These are phyloP conservation scores for Chlorella sp. DNA, from an alignment of 139 green algal genomes.

Conservation along the genomic window DNA sequence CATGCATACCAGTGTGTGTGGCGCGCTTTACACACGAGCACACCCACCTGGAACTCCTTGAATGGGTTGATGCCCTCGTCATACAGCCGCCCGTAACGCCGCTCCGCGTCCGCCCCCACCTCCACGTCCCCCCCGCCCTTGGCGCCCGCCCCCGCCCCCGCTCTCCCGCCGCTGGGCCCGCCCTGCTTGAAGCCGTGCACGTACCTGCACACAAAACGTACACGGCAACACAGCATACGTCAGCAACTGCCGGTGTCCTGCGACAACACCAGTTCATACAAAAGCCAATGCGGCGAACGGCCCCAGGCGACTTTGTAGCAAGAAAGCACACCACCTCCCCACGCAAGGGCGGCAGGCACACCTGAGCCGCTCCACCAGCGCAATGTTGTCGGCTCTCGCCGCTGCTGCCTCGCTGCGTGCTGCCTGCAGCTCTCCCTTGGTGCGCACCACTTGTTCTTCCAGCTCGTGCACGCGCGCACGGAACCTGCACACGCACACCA, in stretches of 20 bases:
- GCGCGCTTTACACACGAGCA: no score
- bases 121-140: constrained; percentile 43
- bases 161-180: constrained; percentile 22
- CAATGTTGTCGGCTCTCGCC: constrained; percentile 79
- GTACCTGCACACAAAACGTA: no score
- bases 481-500: constrained; percentile 35
- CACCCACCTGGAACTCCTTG: constrained; percentile 63
- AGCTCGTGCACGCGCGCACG: constrained; percentile 56
- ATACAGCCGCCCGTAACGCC: constrained; percentile 78
- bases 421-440: constrained; percentile 22
- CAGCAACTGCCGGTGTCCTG: no score
- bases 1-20: no score
- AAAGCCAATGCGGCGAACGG: no score
- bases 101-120: constrained; percentile 54
- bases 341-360: no score
- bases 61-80: constrained; percentile 90
- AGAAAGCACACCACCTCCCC: no score
- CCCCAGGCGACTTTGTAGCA: no score
- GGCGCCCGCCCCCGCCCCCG: constrained; percentile 32
- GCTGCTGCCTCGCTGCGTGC: constrained; percentile 38
- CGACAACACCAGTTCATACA: no score
- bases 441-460: constrained; percentile 50
- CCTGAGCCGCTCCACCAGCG: constrained; percentile 80
- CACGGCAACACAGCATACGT: no score
- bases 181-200: constrained; percentile 21